Base-by-base conservation (phyloP, 164 flowering plant genomes). In the Chimonanthus praecox region DNA sequence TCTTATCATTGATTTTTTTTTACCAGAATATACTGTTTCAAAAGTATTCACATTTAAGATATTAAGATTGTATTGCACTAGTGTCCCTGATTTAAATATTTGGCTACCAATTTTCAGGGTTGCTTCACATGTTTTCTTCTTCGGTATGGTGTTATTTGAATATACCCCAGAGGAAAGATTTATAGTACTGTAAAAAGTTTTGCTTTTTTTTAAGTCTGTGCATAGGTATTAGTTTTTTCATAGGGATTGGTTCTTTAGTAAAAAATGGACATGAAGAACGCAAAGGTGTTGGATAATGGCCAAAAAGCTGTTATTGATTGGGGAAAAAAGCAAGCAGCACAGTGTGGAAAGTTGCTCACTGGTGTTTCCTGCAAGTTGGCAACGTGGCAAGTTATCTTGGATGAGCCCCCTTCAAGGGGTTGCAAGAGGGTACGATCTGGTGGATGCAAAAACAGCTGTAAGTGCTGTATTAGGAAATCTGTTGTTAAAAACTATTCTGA, bases 211-310 rank as follows among this genome's bases (percentile, higher is more conserved):
- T 8, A 18, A 49, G 5, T 69, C 46, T 49, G 74, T 72, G 67
- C 49, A 72, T 4, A 58, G 63, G 3, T 54, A 60, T 71, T 45
- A 47, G 5, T 46, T 67, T 47, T 21, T 61, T 33, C 33, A 33
- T 33, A 33, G 33, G 54, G 51, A 72, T 72, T 46, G 43, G 33
- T 61, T 51, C 70, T 75, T 78, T 78, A 73, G 79, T 75, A 77
- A 83, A 63, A 80, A 80, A 94, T 94, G 97, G 92, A 91, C 78
- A 67, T 84, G 71, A 85, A 81, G 78, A 77, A 72, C 90, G 94
- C 71, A 82, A 89, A 82, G 97, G 98, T 76, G 79, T 94, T 84
- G 97, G 97, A 78, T 94, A 88, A 84, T 80, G 72, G 77, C 3
- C 76, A 69, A 21, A 76, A 68, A 48, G 74, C 76, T 71, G 70